Evolutionary conservation across 2,329 filamentous ascomycete species (phyloP), one percentile per base, ranked within the genome.

Genomic region (Pseudofabraea citricarpa): DNA sequence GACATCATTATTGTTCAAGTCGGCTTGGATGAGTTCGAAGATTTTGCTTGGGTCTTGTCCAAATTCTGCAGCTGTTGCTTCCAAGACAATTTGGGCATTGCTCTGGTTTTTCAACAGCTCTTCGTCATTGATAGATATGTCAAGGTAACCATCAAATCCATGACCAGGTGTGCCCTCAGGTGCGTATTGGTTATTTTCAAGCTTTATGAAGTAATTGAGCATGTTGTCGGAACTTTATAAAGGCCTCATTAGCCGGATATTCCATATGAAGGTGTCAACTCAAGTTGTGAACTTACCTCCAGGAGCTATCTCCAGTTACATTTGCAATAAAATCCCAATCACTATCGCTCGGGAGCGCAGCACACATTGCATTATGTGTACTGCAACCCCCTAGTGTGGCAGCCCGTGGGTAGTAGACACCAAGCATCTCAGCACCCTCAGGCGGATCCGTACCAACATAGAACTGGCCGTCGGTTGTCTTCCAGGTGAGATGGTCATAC

Each of bases 401-500:
- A 16, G 57, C 52, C n/a, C 59, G 48, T 29, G 60, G 59, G 47
- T 62, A 62, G 18, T 48, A 48, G 21, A 60, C 50, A 15, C 60
- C 60, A 15, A 59, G 50, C 16, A 44, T 47, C 5, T 36, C 42
- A 5, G 56, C 47, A 4, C 41, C 54, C 2, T 48, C 22, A 3
- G 59, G 58, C 1, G 59, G 58, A 20, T 50, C 43, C 5, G 41
- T 19, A 3, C 58, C 58, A 21, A 55, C 52, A 27, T 57, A 60
- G 16, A 44, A 47, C n/a, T 40, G 32, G 3, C 59, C 59, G 40
- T 57, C 51, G 2, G 43, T 40, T 12, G 47, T 68, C 13, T 62
- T 53, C 56, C 74, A 77, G 2, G 52, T 52, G 24, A 54, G 31
- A 38, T 56, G 46, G 10, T 40, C 39, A 35, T 54, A 52, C 26